Evolutionary conservation across 768 basidiomycete genomes (phyloP).

Genomic region (Polyporus arcularius): DNA sequence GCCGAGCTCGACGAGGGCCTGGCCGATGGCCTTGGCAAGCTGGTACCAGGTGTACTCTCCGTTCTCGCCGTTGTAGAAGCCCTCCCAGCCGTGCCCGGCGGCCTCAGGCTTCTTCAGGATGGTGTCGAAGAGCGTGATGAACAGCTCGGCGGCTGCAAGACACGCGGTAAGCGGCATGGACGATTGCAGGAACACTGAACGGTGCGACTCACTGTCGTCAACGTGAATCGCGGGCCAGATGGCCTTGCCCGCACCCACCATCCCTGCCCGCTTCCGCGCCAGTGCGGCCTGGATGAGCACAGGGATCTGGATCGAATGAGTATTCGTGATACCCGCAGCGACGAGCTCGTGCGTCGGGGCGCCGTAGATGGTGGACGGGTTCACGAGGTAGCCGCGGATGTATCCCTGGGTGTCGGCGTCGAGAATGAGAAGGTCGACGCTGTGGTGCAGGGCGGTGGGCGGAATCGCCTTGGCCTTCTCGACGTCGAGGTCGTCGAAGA

Average conservation of each 20-base stretch:
- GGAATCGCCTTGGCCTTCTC: constrained; percentile 48
- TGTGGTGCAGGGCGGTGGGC: constrained; percentile 45
- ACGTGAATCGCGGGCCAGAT: constrained; percentile 62
- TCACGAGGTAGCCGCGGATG: constrained; percentile 51
- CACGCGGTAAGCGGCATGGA: not conserved
- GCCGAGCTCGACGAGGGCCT: constrained; percentile 35
- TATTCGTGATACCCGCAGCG: constrained; percentile 45
- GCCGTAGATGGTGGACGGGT: constrained; percentile 54
- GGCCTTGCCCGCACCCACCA: constrained; percentile 59
- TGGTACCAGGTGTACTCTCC: constrained; percentile 36
- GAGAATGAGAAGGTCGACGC: constrained; percentile 50
- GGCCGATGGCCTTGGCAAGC: constrained; percentile 39
- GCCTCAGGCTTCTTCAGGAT: constrained; percentile 29
- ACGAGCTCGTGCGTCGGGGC: constrained; percentile 44
- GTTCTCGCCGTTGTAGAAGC: constrained; percentile 37
- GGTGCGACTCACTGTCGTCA: constrained; percentile 44
- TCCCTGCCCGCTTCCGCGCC: constrained; percentile 49
- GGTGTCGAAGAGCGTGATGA: constrained; percentile 44
- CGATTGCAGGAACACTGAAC: not conserved
- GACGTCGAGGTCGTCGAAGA: constrained; percentile 53
- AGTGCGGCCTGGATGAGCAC: constrained; percentile 48
- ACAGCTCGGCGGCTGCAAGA: constrained; percentile 44
- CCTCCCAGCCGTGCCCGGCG: constrained; percentile 36
- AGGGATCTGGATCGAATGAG: constrained; percentile 55
- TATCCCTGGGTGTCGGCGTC: constrained; percentile 53